phyloP scores from a whole-genome alignment of 108 stramenopile genomes.

The Stephanodiscus minutulus region DNA sequence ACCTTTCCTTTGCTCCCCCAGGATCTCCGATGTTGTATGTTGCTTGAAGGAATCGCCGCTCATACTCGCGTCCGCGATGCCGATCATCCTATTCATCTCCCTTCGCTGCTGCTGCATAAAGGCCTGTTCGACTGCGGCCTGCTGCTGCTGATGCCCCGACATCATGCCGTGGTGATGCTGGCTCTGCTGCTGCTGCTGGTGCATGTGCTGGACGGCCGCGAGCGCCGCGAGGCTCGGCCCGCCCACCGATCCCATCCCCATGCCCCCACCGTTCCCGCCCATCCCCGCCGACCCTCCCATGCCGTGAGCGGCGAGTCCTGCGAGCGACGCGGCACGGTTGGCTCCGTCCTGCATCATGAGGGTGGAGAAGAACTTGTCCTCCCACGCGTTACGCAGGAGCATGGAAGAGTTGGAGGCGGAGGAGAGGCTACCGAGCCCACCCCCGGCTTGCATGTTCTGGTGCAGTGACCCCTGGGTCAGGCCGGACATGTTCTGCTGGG shows the following conservation, averaged over 20 bases:
- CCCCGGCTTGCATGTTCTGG: conserved; percentile 31
- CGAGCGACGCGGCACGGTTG: conserved; percentile 41
- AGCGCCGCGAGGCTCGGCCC: conserved; percentile 34
- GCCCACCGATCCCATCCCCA: conserved; percentile 14
- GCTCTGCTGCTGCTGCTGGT: conserved; percentile 22
- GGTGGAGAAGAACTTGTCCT: conserved; percentile 79
- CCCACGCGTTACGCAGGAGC: conserved; percentile 68
- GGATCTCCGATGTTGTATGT: neutral
- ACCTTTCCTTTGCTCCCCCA: too few relatives aligned
- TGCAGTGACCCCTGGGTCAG: neutral
- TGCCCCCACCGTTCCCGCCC: neutral
- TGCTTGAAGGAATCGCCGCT: neutral
- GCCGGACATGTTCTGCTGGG: neutral
- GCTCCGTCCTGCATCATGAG: conserved; percentile 62
- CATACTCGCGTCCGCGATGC: neutral
- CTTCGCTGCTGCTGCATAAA: neutral
- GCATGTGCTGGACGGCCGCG: conserved; percentile 39
- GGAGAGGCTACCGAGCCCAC: conserved; percentile 56
- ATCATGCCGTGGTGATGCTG: neutral
- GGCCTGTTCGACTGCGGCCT: neutral
- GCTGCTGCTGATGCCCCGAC: neutral
- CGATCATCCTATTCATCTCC: too few relatives aligned
- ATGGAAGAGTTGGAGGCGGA: conserved; percentile 50
- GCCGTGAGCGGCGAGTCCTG: conserved; percentile 15
- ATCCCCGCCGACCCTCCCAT: conserved; percentile 1